Base-by-base conservation (phyloP, 768 basidiomycete genomes). In the Solioccasus polychromus region DNA sequence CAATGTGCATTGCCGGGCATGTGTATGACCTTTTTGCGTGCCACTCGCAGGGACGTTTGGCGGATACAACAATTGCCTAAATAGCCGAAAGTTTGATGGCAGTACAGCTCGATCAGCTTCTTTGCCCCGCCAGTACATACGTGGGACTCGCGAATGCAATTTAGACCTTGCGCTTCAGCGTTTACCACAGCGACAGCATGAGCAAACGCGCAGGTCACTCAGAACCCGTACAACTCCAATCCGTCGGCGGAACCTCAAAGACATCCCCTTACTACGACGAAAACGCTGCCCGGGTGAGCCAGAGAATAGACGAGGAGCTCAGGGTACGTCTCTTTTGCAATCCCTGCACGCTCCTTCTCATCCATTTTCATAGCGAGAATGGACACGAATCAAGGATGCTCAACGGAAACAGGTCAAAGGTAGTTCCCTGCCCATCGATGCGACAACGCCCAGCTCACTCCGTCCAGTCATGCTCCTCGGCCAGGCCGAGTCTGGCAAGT, bases 401-500 rank as follows among this genome's bases (percentile, higher is more conserved):
- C 62, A 67, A 53, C 63, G 64, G 52, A 70, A 63, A 51, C 73
- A 78, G 50, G 72, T 83, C 17, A 83, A 81, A 74, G 80, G 81
- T 77, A 45, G n/a, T n/a, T n/a, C 28, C 28, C 28, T 31, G 11
- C 5, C 11, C 30, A 15, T 31, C 30, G 4, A 5, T 15, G 11
- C 4, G 30, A 31, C 30, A 15, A 31, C 15, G 30, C 11, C 11
- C 30, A 8, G 30, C 30, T 31, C 30, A 31, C 30, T 15, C 20
- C 37, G 10, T 18, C 4, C 52, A 85, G 83, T 88, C 28, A 79
- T 89, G 70, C 73, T 89, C 8, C 74, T 90, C 24, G 87, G 87
- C 15, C 87, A 90, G 59, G 85, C 87, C 48, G 87, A 87, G 62
- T 81, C 80, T 39, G 87, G 87, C 29, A 92, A 92, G 66, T 88